Evolutionary conservation across 805 yeast genomes (phyloP).

Genomic region (Starmerella khaoyaiensis): DNA sequence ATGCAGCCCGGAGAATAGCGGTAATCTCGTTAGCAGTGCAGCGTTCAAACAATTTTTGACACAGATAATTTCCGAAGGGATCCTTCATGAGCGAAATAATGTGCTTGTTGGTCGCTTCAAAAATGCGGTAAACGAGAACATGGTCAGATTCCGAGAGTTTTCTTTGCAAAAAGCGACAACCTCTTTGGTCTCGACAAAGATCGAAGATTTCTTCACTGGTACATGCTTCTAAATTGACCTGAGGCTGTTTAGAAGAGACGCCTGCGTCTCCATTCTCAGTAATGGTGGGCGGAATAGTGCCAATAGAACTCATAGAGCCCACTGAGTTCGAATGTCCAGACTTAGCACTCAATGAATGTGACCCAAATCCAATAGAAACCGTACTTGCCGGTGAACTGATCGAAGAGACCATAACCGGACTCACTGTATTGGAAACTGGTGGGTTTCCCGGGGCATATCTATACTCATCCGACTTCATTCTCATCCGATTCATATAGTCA

Average conservation of each 20-base stretch:
- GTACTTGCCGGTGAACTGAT: too few species aligned
- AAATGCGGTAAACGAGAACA: conserved; percentile 38
- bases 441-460: too few species aligned
- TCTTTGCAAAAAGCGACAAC: conserved; percentile 82
- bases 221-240: conserved; percentile 6
- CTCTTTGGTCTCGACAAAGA: conserved; percentile 90
- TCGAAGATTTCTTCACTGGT: conserved; percentile 46
- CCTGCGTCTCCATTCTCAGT: neutral
- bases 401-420: too few species aligned
- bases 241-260: neutral
- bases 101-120: conserved; percentile 63
- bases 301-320: neutral
- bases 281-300: conserved; percentile 1
- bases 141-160: conserved; percentile 49
- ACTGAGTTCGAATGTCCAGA: too few species aligned
- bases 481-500: neutral
- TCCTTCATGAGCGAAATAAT: conserved; percentile 81
- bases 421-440: too few species aligned
- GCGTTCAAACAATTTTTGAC: conserved; percentile 78
- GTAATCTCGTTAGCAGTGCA: conserved; percentile 59
- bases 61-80: conserved; percentile 93
- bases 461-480: too few species aligned
- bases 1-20: conserved; percentile 53
- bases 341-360: neutral
- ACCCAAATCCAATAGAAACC: too few species aligned